Percentiles rank a stretch among this genome's conserved stretches.
Conservation (phyloP, 2,329 filamentous ascomycete genomes). For the Microcera coccophila region DNA sequence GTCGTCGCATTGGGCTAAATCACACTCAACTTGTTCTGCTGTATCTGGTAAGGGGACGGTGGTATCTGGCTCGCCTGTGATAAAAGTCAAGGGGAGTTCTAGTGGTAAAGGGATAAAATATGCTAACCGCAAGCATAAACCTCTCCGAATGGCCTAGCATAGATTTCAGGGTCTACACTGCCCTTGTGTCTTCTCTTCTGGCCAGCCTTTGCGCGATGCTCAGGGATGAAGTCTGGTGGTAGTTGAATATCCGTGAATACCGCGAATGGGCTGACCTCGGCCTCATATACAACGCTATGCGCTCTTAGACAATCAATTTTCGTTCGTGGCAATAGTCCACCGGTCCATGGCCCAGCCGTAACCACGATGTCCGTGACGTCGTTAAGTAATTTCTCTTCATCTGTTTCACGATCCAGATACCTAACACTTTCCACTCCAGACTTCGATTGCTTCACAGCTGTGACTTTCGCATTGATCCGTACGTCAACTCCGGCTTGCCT, state of each 20-base stretch:
- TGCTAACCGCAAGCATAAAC: conserved; percentile 81
- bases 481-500: conserved; percentile 65
- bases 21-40: conserved; percentile 70
- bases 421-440: conserved; percentile 58
- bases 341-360: conserved; percentile 61
- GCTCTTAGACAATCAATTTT: conserved; percentile 58
- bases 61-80: conserved; percentile 68
- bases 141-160: conserved; percentile 81
- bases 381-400: conserved; percentile 33
- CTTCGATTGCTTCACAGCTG: conserved; percentile 55
- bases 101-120: background rate
- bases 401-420: conserved; percentile 49
- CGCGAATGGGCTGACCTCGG: conserved; percentile 66
- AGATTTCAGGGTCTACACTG: conserved; percentile 83
- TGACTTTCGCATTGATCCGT: conserved; percentile 62
- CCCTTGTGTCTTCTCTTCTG: conserved; percentile 54
- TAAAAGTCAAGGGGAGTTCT: conserved; percentile 1
- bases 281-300: conserved; percentile 62
- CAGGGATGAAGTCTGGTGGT: conserved; percentile 58
- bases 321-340: conserved; percentile 52
- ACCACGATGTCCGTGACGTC: conserved; percentile 53
- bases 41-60: conserved; percentile 69
- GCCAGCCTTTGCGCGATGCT: conserved; percentile 44
- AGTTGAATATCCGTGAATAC: conserved; percentile 84
- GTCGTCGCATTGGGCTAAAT: conserved; percentile 75